Evolutionary conservation across 2,329 filamentous ascomycete species (phyloP), one percentile per base, ranked within the genome.

Genomic region (Claviceps lovelessii): DNA sequence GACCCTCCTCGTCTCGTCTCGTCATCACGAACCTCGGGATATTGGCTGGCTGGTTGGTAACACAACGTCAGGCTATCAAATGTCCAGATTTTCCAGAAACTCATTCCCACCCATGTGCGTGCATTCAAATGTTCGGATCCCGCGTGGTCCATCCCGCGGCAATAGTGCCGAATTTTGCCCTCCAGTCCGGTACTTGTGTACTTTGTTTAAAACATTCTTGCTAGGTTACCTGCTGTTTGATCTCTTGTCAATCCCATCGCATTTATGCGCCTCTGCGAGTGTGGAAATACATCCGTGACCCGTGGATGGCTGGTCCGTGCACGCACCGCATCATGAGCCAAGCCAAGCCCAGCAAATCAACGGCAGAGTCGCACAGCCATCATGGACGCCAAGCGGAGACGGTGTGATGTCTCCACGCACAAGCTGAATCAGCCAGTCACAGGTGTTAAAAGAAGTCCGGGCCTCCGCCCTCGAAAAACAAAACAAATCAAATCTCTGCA

Each of bases 401-500:
- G 17, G 37, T 55, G 55, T 48, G 6, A 3, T 3, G 5, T 66
- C 55, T 67, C 73, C 71, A 72, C 69, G 57, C n/a, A 39, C 45
- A 62, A 60, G 70, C 69, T 73, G 68, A 74, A 65, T 73, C 71
- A 75, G 73, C 75, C 74, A 77, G 70, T 76, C 70, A 77, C 64
- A 73, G 64, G 64, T 64, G 66, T 68, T 69, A 67, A 71, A 72
- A 69, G 67, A 68, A 63, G 51, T 42, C 65, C 65, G 66, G 45
- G 65, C 67, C 68, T 68, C 68, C 65, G 66, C 65, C 72, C 71
- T 71, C 28, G 29, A 45, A 53, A 53, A 50, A 58, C 56, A 57
- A 59, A 61, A 76, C 75, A 76, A 76, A 76, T 77, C 74, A 77
- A 66, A 68, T 73, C 68, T 68, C 71, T 67, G 68, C 67, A 73